Evolutionary conservation across 75 land plant genomes (phyloP).

Genomic region (Isoetes taiwanensis): DNA sequence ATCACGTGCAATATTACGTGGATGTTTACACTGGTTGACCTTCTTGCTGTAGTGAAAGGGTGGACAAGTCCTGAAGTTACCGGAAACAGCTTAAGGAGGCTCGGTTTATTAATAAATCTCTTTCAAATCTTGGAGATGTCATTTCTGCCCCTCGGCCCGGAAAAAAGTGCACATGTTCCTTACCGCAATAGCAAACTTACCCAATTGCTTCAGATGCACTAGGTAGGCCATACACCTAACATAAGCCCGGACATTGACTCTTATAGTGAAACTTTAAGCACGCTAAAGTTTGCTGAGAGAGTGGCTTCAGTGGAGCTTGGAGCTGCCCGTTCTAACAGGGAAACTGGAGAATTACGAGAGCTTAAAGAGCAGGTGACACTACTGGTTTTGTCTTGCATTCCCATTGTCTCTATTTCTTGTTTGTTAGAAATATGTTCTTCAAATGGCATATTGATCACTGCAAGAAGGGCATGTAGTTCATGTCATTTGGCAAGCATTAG

Average conservation of each 20-base stretch:
- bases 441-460: too few species aligned
- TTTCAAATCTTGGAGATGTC: conserved; percentile 98
- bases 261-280: conserved; percentile 55
- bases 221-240: conserved; percentile 30
- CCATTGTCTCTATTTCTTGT: too few species aligned
- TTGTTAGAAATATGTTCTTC: too few species aligned
- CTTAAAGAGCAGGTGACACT: conserved; percentile 62
- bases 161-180: conserved; percentile 74
- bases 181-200: conserved; percentile 98
- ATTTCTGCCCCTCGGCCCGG: conserved; percentile 67
- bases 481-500: too few species aligned
- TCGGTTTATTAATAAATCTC: conserved; percentile 91
- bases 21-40: conserved; percentile 83
- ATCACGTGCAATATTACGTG: conserved; percentile 55
- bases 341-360: conserved; percentile 44
- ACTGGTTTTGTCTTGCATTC: too few species aligned
- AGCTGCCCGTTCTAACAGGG: conserved; percentile 52
- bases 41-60: conserved; percentile 96
- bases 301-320: conserved; percentile 70
- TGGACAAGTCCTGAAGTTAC: conserved; percentile 86
- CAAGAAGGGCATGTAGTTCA: too few species aligned
- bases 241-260: conserved; percentile 60
- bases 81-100: conserved; percentile 96
- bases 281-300: conserved; percentile 72
- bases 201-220: conserved; percentile 91